These are phyloP conservation scores for Eleusine coracana DNA, from an alignment of 176 grass and related monocot species.

Conservation along the genomic window DNA sequence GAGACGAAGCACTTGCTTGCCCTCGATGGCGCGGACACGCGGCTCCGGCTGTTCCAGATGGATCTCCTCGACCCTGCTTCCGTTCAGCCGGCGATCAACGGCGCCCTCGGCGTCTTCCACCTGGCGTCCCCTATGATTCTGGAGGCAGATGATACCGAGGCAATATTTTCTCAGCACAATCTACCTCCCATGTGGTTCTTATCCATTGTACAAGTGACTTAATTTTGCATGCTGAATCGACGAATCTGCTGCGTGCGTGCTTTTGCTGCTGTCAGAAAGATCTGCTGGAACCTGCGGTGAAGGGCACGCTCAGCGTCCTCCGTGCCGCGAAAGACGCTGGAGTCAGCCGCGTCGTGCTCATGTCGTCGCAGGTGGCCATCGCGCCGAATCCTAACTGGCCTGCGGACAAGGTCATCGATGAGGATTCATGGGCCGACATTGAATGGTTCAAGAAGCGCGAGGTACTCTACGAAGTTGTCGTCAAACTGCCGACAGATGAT, in stretches of 20 bases:
- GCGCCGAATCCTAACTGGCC: slow-evolving; percentile 59
- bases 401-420: slow-evolving; percentile 34
- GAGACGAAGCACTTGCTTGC: slow-evolving; percentile 68
- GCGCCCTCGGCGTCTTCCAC: slow-evolving; percentile 66
- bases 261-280: slow-evolving; percentile 37
- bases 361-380: slow-evolving; percentile 54
- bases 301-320: slow-evolving; percentile 67
- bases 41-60: slow-evolving; percentile 66
- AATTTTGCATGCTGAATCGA: neutral
- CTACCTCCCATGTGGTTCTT: neutral
- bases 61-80: slow-evolving; percentile 51
- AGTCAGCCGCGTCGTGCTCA: slow-evolving; percentile 45
- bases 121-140: slow-evolving; percentile 50
- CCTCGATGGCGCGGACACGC: slow-evolving; percentile 42
- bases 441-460: slow-evolving; percentile 54
- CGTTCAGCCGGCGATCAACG: slow-evolving; percentile 40
- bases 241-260: neutral
- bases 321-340: slow-evolving; percentile 41
- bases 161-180: slow-evolving; percentile 19
- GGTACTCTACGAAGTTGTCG: slow-evolving; percentile 10
- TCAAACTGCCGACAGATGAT: neutral
- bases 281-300: slow-evolving; percentile 52
- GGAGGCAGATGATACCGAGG: slow-evolving; percentile 48
- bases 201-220: neutral
- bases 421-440: slow-evolving; percentile 64